phyloP scores from a whole-genome alignment of 1,284 basidiomycete species.

The Sporisorium iseilematis-ciliati region DNA sequence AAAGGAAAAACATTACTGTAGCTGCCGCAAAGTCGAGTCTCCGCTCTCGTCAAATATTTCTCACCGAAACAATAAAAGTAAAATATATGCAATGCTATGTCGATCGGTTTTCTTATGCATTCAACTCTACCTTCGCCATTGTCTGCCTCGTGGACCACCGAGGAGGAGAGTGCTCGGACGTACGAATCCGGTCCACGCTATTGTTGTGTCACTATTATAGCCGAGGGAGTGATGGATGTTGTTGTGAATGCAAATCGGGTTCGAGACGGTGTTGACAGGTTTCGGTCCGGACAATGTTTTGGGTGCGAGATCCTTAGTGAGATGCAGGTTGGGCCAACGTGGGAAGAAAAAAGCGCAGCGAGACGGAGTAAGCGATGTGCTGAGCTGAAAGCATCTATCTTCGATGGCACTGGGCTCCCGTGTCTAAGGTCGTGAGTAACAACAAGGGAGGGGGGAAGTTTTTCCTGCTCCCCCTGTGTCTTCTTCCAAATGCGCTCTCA shows the following conservation, averaged over 20 bases:
- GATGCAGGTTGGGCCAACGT: background rate
- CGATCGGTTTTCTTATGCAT: conserved; percentile 5
- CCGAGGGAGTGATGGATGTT: no score
- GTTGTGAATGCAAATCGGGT: no score
- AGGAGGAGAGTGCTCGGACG: background rate
- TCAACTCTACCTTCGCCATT: conserved; percentile 2
- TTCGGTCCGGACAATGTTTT: conserved; percentile 3
- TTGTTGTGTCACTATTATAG: no score
- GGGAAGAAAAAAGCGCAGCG: background rate
- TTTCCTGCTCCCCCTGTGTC: background rate
- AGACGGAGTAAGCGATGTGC: background rate
- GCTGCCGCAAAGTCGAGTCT: background rate
- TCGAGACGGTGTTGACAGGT: background rate
- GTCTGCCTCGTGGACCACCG: background rate
- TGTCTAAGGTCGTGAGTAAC: background rate
- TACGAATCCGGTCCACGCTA: background rate
- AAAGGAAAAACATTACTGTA: no score
- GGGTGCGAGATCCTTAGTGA: background rate
- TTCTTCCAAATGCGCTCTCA: conserved; percentile 1
- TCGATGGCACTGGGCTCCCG: background rate
- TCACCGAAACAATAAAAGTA: background rate
- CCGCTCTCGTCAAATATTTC: conserved; percentile 3
- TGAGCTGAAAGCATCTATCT: background rate
- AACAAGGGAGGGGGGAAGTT: background rate
- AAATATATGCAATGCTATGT: conserved; percentile 4